Evolutionary conservation across 1,284 basidiomycete species (phyloP), one percentile per base, ranked within the genome.

Genomic region (Farysia itapuensis): DNA sequence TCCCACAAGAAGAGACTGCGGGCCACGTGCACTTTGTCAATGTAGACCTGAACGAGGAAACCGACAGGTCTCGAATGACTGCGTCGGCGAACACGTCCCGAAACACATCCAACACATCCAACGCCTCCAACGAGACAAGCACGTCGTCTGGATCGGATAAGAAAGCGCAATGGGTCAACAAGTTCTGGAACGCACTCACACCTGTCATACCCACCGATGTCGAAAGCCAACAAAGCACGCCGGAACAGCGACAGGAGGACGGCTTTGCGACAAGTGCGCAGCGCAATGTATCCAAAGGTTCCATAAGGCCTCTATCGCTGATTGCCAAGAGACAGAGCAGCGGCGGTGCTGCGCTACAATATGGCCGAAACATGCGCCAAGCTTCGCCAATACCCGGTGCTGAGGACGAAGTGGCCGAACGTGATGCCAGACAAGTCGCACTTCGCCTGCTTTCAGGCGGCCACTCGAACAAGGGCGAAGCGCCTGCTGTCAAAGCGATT

Each of bases 141-240:
- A 28, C 26, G 26, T 28, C n/a, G 9, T 11, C 9, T 11, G 12
- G 18, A 9, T 13, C 13, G 13, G 18, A 35, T 11, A 35, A 15
- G 5, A 20, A 20, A 22, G 44, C 43, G 1, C 56, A 53, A 23
- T 60, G 57, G 57, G 46, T 54, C 12, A 54, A 50, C 38, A 60
- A 60, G 46, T 34, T 60, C 4, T 60, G 57, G 57, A 45, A 24
- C 28, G 50, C 57, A 6, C 36, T 60, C n/a, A n/a, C n/a, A n/a
- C n/a, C n/a, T n/a, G n/a, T n/a, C n/a, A n/a, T n/a, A n/a, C n/a
- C n/a, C n/a, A n/a, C n/a, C n/a, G n/a, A n/a, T n/a, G 25, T n/a
- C 25, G 25, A 28, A 9, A 28, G 25, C 25, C 25, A n/a, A 9
- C 25, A 28, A n/a, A 9, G 9, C 25, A n/a, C 9, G 25, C 25